Conservation (phyloP, 768 basidiomycete species). For the Megacollybia marginata region DNA sequence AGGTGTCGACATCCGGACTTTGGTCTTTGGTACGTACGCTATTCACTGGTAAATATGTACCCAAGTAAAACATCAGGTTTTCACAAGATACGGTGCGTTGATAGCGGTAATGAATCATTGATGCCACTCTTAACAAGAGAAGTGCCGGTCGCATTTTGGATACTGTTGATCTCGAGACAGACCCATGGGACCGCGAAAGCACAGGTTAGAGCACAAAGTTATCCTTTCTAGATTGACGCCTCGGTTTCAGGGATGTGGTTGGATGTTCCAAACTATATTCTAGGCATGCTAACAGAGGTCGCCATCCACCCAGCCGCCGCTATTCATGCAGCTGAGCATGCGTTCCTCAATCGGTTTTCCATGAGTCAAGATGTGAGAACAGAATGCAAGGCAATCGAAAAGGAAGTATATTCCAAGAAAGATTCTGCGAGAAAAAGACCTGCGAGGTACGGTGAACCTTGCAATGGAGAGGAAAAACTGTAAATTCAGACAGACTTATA, state of each 20-base stretch:
- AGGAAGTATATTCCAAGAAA: slow-evolving; percentile 48
- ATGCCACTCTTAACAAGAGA: background rate
- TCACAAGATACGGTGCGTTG: slow-evolving; percentile 63
- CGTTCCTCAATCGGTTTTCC: slow-evolving; percentile 70
- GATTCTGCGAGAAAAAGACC: slow-evolving; percentile 58
- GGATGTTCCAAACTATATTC: slow-evolving; percentile 51
- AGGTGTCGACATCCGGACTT: slow-evolving; percentile 59
- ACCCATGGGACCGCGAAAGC: slow-evolving; percentile 67
- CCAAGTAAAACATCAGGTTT: slow-evolving; percentile 40
- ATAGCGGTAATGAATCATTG: background rate
- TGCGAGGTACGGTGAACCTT: slow-evolving; percentile 38
- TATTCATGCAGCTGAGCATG: slow-evolving; percentile 83
- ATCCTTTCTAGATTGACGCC: too few relatives aligned
- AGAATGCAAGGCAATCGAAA: slow-evolving; percentile 77
- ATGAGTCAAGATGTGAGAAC: slow-evolving; percentile 65
- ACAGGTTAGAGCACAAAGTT: slow-evolving; percentile 36
- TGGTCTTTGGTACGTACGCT: slow-evolving; percentile 62
- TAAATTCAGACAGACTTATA: slow-evolving; percentile 45
- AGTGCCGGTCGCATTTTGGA: slow-evolving; percentile 67
- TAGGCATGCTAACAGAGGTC: slow-evolving; percentile 47
- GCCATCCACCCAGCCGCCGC: slow-evolving; percentile 65
- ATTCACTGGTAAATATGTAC: background rate
- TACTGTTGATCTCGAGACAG: slow-evolving; percentile 68
- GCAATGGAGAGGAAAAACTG: too few relatives aligned
- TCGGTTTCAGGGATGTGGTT: slow-evolving; percentile 41